Evolutionary conservation across 2,329 filamentous ascomycete species (phyloP).

Genomic region (Penicillium sp.): DNA sequence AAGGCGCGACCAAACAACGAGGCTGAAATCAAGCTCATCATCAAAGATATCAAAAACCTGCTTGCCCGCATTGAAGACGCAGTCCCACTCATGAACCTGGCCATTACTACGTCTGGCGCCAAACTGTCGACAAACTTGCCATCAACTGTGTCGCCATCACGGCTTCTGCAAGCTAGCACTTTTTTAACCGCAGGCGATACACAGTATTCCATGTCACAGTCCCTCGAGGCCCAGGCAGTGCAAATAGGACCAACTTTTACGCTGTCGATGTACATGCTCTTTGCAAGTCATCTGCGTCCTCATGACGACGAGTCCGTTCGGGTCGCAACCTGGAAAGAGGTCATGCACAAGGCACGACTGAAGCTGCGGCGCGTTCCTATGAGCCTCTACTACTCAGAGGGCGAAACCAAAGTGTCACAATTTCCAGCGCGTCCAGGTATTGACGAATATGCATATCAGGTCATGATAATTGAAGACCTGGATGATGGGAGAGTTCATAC

Average conservation of each 20-base stretch:
- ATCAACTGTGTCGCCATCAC: constrained; percentile 82
- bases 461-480: constrained; percentile 81
- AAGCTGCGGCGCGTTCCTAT: constrained; percentile 74
- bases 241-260: constrained; percentile 88
- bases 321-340: constrained; percentile 88
- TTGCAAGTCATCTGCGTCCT: constrained; percentile 72
- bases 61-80: constrained; percentile 83
- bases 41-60: constrained; percentile 73
- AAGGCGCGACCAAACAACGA: constrained; percentile 61
- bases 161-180: constrained; percentile 88
- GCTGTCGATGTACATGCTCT: constrained; percentile 93
- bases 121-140: constrained; percentile 80
- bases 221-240: constrained; percentile 55
- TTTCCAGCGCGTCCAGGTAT: constrained; percentile 49
- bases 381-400: constrained; percentile 45
- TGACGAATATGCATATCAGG: constrained; percentile 76
- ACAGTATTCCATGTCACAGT: constrained; percentile 71
- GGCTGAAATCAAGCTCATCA: constrained; percentile 69
- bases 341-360: constrained; percentile 87
- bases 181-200: constrained; percentile 85
- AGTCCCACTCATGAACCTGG: constrained; percentile 87
- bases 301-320: constrained; percentile 62
- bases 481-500: constrained; percentile 71
- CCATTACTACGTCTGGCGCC: constrained; percentile 91
- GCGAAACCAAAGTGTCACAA: constrained; percentile 23